A percentile compares a stretch with the other conserved stretches of the same genome.
Conservation (phyloP, 2,329 filamentous ascomycete species). For the Pseudogymnoascus sp. region DNA sequence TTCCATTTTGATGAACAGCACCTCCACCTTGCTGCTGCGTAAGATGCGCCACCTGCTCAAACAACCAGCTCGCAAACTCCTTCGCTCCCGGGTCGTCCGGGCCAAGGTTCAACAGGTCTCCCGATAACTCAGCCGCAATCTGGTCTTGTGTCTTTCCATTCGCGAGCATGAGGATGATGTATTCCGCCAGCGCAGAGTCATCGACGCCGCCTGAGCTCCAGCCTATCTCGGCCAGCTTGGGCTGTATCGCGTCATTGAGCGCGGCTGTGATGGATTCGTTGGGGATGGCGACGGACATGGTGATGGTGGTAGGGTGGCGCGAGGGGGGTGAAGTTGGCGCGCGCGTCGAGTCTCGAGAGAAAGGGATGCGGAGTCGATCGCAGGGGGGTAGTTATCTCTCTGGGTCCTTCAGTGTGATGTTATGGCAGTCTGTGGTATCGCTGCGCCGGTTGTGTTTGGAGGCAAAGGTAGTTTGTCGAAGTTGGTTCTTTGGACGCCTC, state of each 20-base stretch:
- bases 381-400: not conserved
- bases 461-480: not conserved
- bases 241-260: slow-evolving; percentile 73
- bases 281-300: slow-evolving; percentile 68
- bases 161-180: slow-evolving; percentile 93
- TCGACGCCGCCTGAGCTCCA: slow-evolving; percentile 75
- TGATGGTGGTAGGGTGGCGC: slow-evolving; percentile 23
- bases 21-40: slow-evolving; percentile 54
- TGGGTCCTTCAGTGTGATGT: not conserved
- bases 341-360: not conserved
- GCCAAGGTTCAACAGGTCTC: slow-evolving; percentile 73
- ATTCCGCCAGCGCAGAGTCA: slow-evolving; percentile 82
- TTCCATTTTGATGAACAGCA: slow-evolving; percentile 29
- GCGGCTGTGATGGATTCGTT: slow-evolving; percentile 79
- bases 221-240: slow-evolving; percentile 85
- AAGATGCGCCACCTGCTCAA: slow-evolving; percentile 68
- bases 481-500: not conserved
- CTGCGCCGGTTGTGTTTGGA: not conserved
- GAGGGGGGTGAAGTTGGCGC: not conserved
- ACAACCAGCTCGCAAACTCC: slow-evolving; percentile 89
- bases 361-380: not conserved
- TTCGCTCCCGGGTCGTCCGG: slow-evolving; percentile 75
- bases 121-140: slow-evolving; percentile 79
- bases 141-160: slow-evolving; percentile 91
- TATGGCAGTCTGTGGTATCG: not conserved